Evolutionary conservation across 1,284 basidiomycete species (phyloP).

Genomic region (Cronartium quercuum): DNA sequence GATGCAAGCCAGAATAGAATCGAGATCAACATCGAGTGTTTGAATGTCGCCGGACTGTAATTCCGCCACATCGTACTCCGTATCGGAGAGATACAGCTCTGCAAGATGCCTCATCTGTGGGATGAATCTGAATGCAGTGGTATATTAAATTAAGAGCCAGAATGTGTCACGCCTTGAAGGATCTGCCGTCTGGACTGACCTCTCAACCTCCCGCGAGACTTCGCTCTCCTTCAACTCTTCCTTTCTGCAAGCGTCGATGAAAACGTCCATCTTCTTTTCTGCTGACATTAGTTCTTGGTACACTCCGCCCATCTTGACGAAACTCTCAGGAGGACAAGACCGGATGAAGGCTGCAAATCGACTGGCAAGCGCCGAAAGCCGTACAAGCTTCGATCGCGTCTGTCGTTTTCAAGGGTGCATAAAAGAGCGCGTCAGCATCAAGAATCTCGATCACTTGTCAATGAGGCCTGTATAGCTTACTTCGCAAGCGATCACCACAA

Average conservation of each 20-base stretch:
- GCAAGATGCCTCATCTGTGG: constrained; percentile 84
- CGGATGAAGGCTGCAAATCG: constrained; percentile 75
- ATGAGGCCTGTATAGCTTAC: constrained; percentile 51
- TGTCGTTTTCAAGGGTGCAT: constrained; percentile 45
- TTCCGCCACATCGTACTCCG: constrained; percentile 78
- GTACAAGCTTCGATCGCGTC: constrained; percentile 73
- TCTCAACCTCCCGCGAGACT: constrained; percentile 77
- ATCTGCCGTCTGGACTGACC: constrained; percentile 55
- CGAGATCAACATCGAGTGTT: constrained; percentile 78
- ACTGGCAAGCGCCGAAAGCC: constrained; percentile 72
- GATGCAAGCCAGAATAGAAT: constrained; percentile 82
- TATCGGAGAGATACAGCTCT: constrained; percentile 70
- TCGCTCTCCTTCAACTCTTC: constrained; percentile 90
- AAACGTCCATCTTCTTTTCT: constrained; percentile 85
- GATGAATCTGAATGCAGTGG: constrained; percentile 59
- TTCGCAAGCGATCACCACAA: constrained; percentile 81
- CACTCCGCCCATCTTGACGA: constrained; percentile 73
- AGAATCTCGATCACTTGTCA: neutral
- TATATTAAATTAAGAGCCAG: neutral
- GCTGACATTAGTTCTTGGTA: constrained; percentile 76
- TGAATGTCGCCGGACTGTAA: constrained; percentile 74
- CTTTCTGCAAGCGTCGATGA: constrained; percentile 70
- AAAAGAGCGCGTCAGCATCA: neutral
- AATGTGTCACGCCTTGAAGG: neutral
- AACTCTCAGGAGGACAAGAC: constrained; percentile 70